These are phyloP conservation scores for Wickerhamomyces sydowiorum DNA, from an alignment of 805 yeast species.

Conservation along the genomic window DNA sequence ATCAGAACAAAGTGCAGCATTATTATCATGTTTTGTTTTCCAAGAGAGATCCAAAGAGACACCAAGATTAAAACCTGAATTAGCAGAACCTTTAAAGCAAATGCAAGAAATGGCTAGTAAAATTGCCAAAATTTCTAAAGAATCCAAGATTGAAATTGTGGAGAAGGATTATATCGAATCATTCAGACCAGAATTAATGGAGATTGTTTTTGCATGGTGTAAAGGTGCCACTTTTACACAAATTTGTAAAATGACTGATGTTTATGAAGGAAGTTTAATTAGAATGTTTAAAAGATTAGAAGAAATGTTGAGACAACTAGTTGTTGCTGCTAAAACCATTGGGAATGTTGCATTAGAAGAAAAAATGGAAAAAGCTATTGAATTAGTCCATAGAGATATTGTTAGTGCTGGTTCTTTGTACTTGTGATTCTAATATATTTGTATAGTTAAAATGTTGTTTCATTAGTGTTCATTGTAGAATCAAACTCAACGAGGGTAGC, in stretches of 20 bases:
- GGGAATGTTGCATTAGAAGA: constrained; percentile 84
- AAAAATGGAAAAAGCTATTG: constrained; percentile 83
- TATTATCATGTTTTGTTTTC: constrained; percentile 92
- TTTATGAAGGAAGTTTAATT: constrained; percentile 93
- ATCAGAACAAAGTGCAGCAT: constrained; percentile 88
- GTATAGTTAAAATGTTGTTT: too few species aligned
- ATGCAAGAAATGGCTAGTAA: constrained; percentile 88
- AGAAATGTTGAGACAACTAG: constrained; percentile 86
- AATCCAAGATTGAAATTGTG: constrained; percentile 81
- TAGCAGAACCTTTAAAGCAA: constrained; percentile 86
- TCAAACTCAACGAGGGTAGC: too few species aligned
- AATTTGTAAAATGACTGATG: constrained; percentile 98
- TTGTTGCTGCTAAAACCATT: constrained; percentile 87
- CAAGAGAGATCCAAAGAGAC: constrained; percentile 91
- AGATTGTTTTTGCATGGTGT: constrained; percentile 95
- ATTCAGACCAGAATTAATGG: constrained; percentile 93
- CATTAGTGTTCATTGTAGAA: too few species aligned
- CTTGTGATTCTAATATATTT: constrained; percentile 23
- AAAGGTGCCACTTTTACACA: constrained; percentile 94
- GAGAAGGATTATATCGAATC: constrained; percentile 91
- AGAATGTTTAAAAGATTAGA: constrained; percentile 93
- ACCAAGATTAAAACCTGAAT: constrained; percentile 80
- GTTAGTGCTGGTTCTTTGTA: constrained; percentile 96
- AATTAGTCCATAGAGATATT: constrained; percentile 88
- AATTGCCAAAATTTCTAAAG: constrained; percentile 84